A percentile compares a stretch with the other conserved stretches of the same genome.
Conservation (phyloP, 2,329 filamentous ascomycete genomes). For the Rutstroemia sp. region DNA sequence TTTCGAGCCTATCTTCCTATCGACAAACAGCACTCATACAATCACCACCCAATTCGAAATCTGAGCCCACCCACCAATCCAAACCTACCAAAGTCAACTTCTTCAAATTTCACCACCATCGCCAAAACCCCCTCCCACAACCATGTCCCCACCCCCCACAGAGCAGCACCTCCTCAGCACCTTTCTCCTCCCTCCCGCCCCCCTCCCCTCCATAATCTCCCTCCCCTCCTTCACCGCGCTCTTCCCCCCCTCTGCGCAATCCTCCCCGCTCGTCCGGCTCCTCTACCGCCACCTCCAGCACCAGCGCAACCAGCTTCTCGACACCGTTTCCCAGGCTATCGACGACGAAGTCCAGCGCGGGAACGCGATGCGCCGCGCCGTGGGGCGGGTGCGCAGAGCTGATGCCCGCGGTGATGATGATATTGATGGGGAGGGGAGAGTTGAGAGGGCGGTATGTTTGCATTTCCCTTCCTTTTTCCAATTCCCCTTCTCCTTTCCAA, state of each 20-base stretch:
- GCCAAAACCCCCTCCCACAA: too few relatives aligned
- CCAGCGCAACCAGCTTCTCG: conserved; percentile 61
- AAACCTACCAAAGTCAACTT: neutral
- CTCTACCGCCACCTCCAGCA: conserved; percentile 76
- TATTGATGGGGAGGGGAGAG: conserved; percentile 35
- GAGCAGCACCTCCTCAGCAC: conserved; percentile 69
- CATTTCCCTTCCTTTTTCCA: neutral
- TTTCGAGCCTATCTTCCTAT: too few relatives aligned
- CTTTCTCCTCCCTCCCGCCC: conserved; percentile 71
- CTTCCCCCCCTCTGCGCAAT: conserved; percentile 53
- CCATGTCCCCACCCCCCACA: conserved; percentile 34
- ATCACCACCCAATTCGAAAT: too few relatives aligned
- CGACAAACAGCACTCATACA: too few relatives aligned
- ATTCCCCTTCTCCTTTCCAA: too few relatives aligned
- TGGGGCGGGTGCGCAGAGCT: conserved; percentile 45
- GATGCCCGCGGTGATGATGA: conserved; percentile 51
- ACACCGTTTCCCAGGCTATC: conserved; percentile 59
- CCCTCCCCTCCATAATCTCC: conserved; percentile 65
- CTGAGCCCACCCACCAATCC: too few relatives aligned
- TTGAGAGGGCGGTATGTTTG: conserved; percentile 47
- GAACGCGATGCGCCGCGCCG: conserved; percentile 48
- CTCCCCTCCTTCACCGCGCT: conserved; percentile 68
- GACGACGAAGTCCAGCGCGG: conserved; percentile 56
- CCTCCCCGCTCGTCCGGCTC: conserved; percentile 24
- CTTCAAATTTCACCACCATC: too few relatives aligned